Percentiles rank a stretch among this genome's conserved stretches.
These are phyloP conservation scores for Sextonia rubra DNA, from an alignment of 164 flowering plant genomes.

Conservation along the genomic window DNA sequence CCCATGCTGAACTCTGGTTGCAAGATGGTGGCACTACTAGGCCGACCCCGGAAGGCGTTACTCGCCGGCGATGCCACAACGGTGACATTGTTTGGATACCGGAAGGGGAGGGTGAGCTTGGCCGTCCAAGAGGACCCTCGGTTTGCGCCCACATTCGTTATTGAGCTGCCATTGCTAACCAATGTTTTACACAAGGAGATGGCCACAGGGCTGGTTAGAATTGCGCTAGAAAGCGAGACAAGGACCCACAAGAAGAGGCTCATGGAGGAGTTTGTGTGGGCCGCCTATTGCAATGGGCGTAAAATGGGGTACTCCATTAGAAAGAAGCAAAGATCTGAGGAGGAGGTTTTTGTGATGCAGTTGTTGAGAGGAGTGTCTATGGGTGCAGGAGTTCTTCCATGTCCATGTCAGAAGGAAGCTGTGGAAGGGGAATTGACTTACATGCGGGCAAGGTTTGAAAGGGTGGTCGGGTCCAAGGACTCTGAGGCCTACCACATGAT, in stretches of 20 bases:
- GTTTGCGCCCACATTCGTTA: constrained; percentile 52
- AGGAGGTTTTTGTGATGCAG: constrained; percentile 67
- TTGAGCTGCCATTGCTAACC: constrained; percentile 67
- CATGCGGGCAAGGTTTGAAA: constrained; percentile 73
- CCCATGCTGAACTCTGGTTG: constrained; percentile 73
- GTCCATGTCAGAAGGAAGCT: constrained; percentile 29
- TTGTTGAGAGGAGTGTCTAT: constrained; percentile 72
- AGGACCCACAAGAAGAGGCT: constrained; percentile 52
- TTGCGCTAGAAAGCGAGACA: constrained; percentile 77
- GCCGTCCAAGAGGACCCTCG: constrained; percentile 78
- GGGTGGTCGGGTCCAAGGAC: constrained; percentile 77
- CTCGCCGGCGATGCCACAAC: constrained; percentile 48
- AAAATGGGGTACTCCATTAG: constrained; percentile 69
- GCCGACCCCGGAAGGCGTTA: constrained; percentile 50
- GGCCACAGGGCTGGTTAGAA: constrained; percentile 58
- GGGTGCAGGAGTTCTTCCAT: constrained; percentile 90
- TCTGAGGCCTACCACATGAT: constrained; percentile 81
- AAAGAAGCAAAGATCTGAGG: constrained; percentile 59
- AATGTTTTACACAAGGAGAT: constrained; percentile 62
- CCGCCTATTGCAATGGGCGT: constrained; percentile 74
- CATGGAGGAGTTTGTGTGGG: constrained; percentile 85
- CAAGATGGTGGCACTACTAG: constrained; percentile 74
- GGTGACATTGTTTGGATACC: constrained; percentile 66
- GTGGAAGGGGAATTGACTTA: constrained; percentile 73
- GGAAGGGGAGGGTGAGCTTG: constrained; percentile 56